Base-by-base conservation (phyloP, 148 eudicot genomes). In the Fagopyrum esculentum region DNA sequence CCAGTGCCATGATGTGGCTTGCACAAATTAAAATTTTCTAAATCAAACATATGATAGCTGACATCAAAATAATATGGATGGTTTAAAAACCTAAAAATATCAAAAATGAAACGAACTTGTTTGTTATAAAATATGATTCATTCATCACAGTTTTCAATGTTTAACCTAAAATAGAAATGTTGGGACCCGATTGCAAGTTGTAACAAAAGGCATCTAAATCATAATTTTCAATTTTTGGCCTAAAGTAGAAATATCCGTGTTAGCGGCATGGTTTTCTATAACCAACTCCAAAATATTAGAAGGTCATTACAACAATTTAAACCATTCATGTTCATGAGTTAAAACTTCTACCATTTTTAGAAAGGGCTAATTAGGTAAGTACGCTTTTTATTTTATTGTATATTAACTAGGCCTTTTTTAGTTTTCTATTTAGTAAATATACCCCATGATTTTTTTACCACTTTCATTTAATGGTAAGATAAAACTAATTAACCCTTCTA, bases 1-100 rank as follows among this genome's bases (percentile, higher is more conserved):
- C 97, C 86, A 2, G 93, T 90, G 29, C 91, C 97, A 85, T 91
- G 98, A 68, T 91, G 98, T 47, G 97, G 96, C 81, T 95, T 90
- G 96, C 74, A 68, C 81, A 40, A 66, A 76, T 12, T 66, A n/a
- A 45, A 15, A 72, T 13, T 57, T 77, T 17, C 48, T 69, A 50
- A 1, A 13, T 6, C 35, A 47, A 46, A 30, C 73, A 68, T 60
- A 10, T 9, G 12, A 5, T 30, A 51, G 54, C 17, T 47, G 35
- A 74, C 45, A 74, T 52, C 30, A 74, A 44, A 12, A 66, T 56
- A 19, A 4, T 46, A 44, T 45, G 72, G 10, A 6, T 26, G 15
- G 35, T 61, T 61, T 61, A 12, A 61, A 61, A 12, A 69, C 16
- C 73, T 22, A 22, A 22, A 22, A 22, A 22, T 22, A 22, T 22